phyloP scores from a whole-genome alignment of 176 grass and related monocot species.

The Saccharum officinarum region DNA sequence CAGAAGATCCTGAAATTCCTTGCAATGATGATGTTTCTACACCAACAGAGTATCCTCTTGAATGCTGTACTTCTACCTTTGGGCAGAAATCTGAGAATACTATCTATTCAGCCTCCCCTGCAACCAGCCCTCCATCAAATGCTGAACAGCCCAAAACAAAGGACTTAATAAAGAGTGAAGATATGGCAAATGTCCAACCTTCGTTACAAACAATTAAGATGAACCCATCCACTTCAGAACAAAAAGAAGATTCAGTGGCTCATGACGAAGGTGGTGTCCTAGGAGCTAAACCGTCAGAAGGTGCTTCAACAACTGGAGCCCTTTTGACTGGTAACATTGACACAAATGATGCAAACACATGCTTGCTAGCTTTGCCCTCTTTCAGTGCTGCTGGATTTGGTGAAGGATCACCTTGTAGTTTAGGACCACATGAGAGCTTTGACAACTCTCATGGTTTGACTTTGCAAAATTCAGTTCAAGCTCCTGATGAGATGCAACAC shows the following conservation, averaged over 20 bases:
- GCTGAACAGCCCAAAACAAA: constrained; percentile 35
- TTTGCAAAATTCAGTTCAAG: constrained; percentile 42
- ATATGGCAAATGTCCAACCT: constrained; percentile 39
- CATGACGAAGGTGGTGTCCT: constrained; percentile 34
- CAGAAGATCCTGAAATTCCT: constrained; percentile 72
- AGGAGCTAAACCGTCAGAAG: constrained; percentile 44
- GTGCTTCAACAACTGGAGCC: constrained; percentile 33
- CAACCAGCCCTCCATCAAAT: constrained; percentile 38
- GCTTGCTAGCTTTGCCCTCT: constrained; percentile 41
- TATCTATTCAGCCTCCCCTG: constrained; percentile 21
- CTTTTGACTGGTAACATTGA: constrained; percentile 21
- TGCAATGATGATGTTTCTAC: constrained; percentile 61
- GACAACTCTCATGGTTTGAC: constrained; percentile 36
- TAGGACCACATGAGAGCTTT: constrained; percentile 40
- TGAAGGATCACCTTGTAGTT: constrained; percentile 46
- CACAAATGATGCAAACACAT: constrained; percentile 42
- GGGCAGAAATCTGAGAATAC: constrained; percentile 35
- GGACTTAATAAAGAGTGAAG: constrained; percentile 52
- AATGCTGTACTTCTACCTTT: constrained; percentile 27
- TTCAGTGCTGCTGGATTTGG: constrained; percentile 32
- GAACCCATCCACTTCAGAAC: constrained; percentile 46
- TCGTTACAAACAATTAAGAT: constrained; percentile 19
- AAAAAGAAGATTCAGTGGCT: constrained; percentile 37
- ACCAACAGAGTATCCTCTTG: constrained; percentile 26
- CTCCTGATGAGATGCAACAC: constrained; percentile 42